Conservation (phyloP, 768 basidiomycete species). For the Collybia sp. region DNA sequence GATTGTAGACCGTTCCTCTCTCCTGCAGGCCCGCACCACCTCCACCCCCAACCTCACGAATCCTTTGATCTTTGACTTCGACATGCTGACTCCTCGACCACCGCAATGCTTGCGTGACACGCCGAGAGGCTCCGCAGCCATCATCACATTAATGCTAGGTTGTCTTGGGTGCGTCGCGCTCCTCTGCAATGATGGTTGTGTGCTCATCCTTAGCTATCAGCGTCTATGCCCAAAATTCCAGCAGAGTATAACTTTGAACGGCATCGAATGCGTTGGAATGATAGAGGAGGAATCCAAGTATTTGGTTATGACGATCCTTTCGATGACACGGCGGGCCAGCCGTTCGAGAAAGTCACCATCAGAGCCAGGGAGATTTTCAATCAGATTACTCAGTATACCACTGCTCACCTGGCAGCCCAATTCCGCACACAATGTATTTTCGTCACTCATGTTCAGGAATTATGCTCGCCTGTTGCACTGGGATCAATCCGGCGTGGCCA, state of each 20-base stretch:
- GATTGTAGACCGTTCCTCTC: too few species aligned
- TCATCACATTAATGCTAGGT: too few species aligned
- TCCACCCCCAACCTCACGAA: too few species aligned
- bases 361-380: constrained; percentile 2
- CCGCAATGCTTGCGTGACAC: too few species aligned
- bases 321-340: background rate
- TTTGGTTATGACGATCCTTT: constrained; percentile 1
- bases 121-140: too few species aligned
- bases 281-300: constrained; percentile 3
- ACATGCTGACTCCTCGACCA: too few species aligned
- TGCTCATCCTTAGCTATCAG: too few species aligned
- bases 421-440: constrained; percentile 26
- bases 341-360: background rate
- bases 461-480: constrained; percentile 25
- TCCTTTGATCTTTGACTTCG: too few species aligned
- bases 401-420: constrained; percentile 16
- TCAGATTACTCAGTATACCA: constrained; percentile 18
- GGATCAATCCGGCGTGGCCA: constrained; percentile 26
- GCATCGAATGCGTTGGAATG: background rate
- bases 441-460: constrained; percentile 16
- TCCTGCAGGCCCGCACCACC: too few species aligned
- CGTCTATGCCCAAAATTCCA: background rate
- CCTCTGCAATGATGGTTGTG: too few species aligned
- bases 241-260: background rate
- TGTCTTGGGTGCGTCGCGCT: too few species aligned